Evolutionary conservation across 2,329 filamentous ascomycete genomes (phyloP).

Genomic region (Tolypocladium pustulatum): DNA sequence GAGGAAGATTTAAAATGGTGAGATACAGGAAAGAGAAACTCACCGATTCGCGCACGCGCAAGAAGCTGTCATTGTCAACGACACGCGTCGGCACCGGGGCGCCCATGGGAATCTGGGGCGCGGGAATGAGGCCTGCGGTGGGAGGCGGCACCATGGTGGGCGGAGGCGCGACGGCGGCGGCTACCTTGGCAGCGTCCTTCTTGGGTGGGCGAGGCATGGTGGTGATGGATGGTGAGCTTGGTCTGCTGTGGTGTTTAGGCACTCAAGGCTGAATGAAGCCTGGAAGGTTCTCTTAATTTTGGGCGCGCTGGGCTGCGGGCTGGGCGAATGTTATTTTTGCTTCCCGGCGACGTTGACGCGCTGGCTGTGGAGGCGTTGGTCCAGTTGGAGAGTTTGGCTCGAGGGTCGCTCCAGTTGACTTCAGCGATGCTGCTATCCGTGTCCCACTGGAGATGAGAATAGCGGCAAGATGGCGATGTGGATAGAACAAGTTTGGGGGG

Average conservation of each 20-base stretch:
- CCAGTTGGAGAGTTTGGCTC: neutral
- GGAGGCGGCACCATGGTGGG: constrained; percentile 29
- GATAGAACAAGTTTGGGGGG: constrained; percentile 3
- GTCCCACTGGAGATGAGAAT: neutral
- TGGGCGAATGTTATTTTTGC: neutral
- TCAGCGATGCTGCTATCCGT: neutral
- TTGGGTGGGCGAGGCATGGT: constrained; percentile 37
- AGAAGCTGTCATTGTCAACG: constrained; percentile 66
- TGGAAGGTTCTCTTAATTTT: neutral
- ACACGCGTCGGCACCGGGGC: constrained; percentile 19
- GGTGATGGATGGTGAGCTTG: neutral
- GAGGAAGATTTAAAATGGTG: constrained; percentile 4
- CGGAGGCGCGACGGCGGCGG: constrained; percentile 21
- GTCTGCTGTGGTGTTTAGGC: neutral
- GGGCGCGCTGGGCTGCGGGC: neutral
- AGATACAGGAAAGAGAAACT: constrained; percentile 24
- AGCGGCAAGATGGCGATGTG: constrained; percentile 7
- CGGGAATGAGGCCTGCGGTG: constrained; percentile 8
- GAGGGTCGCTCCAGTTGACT: neutral
- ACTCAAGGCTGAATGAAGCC: neutral
- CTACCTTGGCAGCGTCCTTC: constrained; percentile 27
- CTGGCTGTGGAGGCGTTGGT: neutral
- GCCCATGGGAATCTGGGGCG: constrained; percentile 6
- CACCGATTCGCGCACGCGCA: constrained; percentile 74
- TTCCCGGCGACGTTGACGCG: neutral